Conservation (phyloP, 1,139 yeast species). For the Blastobotrys malaysiensis region DNA sequence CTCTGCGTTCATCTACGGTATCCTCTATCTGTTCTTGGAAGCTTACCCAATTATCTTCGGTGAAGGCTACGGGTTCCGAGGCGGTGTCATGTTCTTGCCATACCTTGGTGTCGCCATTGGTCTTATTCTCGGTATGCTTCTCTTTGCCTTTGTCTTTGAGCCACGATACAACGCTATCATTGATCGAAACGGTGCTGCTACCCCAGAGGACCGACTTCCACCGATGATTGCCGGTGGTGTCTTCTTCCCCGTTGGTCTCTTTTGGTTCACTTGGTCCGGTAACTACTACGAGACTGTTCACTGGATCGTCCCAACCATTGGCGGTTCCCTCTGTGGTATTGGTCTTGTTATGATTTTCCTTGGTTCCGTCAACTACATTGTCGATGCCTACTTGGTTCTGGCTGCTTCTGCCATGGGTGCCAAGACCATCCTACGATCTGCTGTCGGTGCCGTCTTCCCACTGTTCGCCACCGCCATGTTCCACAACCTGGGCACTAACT, state of each 20-base stretch:
- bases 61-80: slow-evolving; percentile 51
- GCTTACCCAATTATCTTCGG: slow-evolving; percentile 73
- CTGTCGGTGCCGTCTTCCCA: slow-evolving; percentile 38
- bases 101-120: slow-evolving; percentile 49
- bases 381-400: slow-evolving; percentile 59
- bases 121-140: slow-evolving; percentile 20
- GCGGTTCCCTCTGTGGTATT: slow-evolving; percentile 61
- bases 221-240: slow-evolving; percentile 69
- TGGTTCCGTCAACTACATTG: slow-evolving; percentile 53
- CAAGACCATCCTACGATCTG: slow-evolving; percentile 52
- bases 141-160: slow-evolving; percentile 17
- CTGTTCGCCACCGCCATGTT: slow-evolving; percentile 49
- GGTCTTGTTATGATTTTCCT: slow-evolving; percentile 56
- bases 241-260: slow-evolving; percentile 66
- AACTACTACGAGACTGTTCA: slow-evolving; percentile 59
- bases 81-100: slow-evolving; percentile 48
- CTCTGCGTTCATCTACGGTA: slow-evolving; percentile 82
- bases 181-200: slow-evolving; percentile 27
- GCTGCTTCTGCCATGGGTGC: slow-evolving; percentile 91
- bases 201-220: slow-evolving; percentile 76
- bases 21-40: slow-evolving; percentile 67
- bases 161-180: slow-evolving; percentile 33
- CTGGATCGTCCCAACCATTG: slow-evolving; percentile 85
- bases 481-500: slow-evolving; percentile 60
- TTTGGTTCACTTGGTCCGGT: slow-evolving; percentile 88